These are phyloP conservation scores for Kluyveromyces sp. DNA, from an alignment of 1,139 yeast species.

Conservation along the genomic window DNA sequence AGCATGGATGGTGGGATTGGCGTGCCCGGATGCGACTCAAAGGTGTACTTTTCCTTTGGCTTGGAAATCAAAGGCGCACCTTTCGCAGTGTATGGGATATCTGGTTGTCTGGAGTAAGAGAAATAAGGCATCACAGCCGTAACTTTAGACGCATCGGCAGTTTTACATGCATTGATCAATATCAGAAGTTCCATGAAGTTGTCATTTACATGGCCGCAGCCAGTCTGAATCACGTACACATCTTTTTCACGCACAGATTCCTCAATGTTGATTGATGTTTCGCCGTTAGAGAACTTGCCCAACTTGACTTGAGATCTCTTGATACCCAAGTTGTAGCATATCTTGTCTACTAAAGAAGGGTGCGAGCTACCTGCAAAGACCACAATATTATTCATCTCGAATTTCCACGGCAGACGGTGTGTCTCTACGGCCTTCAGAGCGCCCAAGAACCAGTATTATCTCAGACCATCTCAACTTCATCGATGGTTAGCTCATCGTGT, in stretches of 20 bases:
- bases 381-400: slow-evolving; percentile 56
- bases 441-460: too few species aligned
- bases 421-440: too few species aligned
- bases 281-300: slow-evolving; percentile 73
- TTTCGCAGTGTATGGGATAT: slow-evolving; percentile 71
- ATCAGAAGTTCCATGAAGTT: slow-evolving; percentile 81
- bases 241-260: slow-evolving; percentile 92
- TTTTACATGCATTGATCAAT: slow-evolving; percentile 89
- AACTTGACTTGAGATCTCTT: slow-evolving; percentile 52
- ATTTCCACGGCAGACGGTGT: too few species aligned
- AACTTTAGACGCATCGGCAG: slow-evolving; percentile 88
- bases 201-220: slow-evolving; percentile 89
- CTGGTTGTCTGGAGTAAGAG: slow-evolving; percentile 95
- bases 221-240: slow-evolving; percentile 63
- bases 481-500: background rate
- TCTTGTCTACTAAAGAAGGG: slow-evolving; percentile 51
- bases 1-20: slow-evolving; percentile 36
- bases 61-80: slow-evolving; percentile 54
- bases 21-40: slow-evolving; percentile 60
- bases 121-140: slow-evolving; percentile 93
- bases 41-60: slow-evolving; percentile 42
- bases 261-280: slow-evolving; percentile 74
- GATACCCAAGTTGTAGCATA: slow-evolving; percentile 61
- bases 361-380: slow-evolving; percentile 70
- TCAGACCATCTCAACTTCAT: too few species aligned